Percentiles rank a stretch among this genome's conserved stretches.
phyloP scores from a whole-genome alignment of 139 green algal genomes.

The Chlorella sp. region DNA sequence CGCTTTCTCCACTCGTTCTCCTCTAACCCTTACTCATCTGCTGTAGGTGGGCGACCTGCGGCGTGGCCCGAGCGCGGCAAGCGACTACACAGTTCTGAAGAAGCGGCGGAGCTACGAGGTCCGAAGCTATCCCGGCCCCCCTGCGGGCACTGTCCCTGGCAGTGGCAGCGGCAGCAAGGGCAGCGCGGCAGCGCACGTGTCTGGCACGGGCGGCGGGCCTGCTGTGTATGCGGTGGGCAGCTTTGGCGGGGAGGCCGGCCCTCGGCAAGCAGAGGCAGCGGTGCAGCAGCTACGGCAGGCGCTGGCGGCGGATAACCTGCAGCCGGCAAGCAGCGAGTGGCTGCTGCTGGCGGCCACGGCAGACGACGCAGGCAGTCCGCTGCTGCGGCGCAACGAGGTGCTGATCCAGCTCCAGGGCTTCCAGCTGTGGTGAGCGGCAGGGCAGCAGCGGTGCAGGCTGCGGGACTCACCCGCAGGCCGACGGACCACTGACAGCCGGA shows the following conservation, averaged over 20 bases:
- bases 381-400: slow-evolving; percentile 82
- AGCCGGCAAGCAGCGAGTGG: neutral
- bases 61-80: neutral
- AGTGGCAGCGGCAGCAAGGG: neutral
- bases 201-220: neutral
- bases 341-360: slow-evolving; percentile 41
- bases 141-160: neutral
- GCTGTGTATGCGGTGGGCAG: neutral
- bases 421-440: slow-evolving; percentile 45
- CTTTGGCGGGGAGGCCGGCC: neutral
- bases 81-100: slow-evolving; percentile 6
- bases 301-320: neutral
- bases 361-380: slow-evolving; percentile 39
- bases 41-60: slow-evolving; percentile 14
- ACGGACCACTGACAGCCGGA: no score
- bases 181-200: neutral
- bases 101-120: slow-evolving; percentile 19
- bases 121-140: neutral
- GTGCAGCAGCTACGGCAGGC: neutral
- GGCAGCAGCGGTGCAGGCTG: no score
- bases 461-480: no score
- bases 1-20: neutral
- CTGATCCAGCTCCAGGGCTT: slow-evolving; percentile 71
- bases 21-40: neutral
- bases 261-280: neutral